A percentile compares a stretch with the other conserved stretches of the same genome.
Evolutionary conservation across 371 early-diverging fungal genomes (phyloP).

Genomic region (Mortierella sp.): DNA sequence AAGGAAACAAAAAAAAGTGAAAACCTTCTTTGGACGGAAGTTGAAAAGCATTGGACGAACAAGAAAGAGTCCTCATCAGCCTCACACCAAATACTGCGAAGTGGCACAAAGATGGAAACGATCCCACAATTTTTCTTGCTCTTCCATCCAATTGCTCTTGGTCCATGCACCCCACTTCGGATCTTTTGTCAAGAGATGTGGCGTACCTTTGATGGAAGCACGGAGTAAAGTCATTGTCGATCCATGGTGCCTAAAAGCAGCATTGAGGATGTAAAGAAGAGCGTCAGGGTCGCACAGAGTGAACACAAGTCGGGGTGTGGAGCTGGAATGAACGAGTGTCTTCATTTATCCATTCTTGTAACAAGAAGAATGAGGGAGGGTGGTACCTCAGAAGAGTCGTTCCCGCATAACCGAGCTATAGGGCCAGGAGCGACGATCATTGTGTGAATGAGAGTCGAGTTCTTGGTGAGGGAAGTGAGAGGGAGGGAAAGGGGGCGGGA

Average conservation of each 20-base stretch:
- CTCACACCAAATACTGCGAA: not conserved
- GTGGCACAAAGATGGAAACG: slow-evolving; percentile 5
- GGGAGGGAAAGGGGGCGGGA: not conserved
- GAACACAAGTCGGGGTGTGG: not conserved
- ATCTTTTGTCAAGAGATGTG: not conserved
- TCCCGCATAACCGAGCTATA: slow-evolving; percentile 34
- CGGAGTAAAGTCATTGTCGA: slow-evolving; percentile 52
- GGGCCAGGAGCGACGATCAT: slow-evolving; percentile 26
- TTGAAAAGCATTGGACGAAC: not conserved
- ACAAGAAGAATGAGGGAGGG: not conserved
- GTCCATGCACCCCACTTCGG: not conserved
- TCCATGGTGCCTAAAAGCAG: slow-evolving; percentile 38
- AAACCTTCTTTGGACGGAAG: not conserved
- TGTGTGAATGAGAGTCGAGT: slow-evolving; percentile 20
- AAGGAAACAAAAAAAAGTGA: not conserved
- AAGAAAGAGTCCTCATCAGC: not conserved
- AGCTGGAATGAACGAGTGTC: not conserved
- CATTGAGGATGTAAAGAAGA: not conserved
- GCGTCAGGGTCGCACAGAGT: not conserved
- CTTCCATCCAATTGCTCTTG: not conserved
- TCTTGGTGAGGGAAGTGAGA: not conserved
- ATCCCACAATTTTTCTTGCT: not conserved
- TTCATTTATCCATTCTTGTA: not conserved
- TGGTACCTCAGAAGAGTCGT: slow-evolving; percentile 50
- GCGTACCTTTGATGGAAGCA: slow-evolving; percentile 56